Evolutionary conservation across 495 filamentous ascomycete species (phyloP), one percentile per base, ranked within the genome.

Genomic region (Evansstolkia leycettana): DNA sequence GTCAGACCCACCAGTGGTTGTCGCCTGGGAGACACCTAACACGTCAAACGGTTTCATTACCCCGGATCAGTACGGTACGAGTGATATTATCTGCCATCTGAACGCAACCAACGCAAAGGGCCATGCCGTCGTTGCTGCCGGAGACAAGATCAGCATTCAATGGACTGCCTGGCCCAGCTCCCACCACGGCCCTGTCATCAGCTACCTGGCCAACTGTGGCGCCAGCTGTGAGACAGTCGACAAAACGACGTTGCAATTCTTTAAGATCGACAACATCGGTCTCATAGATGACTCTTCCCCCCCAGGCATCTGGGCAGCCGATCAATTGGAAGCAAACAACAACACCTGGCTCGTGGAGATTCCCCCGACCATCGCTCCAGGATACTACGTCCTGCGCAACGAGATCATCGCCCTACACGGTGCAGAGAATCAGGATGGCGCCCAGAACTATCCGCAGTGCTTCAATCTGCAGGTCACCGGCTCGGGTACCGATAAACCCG

Each of bases 391-490:
- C 32, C 62, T 84, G n/a, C 75, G 80, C 12, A 74, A 81, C 50
- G 80, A 84, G 54, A 68, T 82, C 42, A 74, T 82, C 36, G 78
- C 76, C 2, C 68, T 82, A 1, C 78, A 82, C 59, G 52, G 60
- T 10, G 76, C 70, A 7, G 58, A 52, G 14, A 39, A 48, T 6
- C 42, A 42, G 2, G 60, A 70, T 43, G 77, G 76, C 30, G 76
- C 78, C 0, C 79, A 84, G 69, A 68, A 69, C 46, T 84, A 84
- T 43, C 77, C 77, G 3, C 64, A 77, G 41, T 84, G 80, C 64
- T 62, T 81, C 54, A 82, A 80, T 58, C 55, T 83, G 28, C 60
- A 70, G 39, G 55, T 85, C 39, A 70, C 68, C 2, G 76, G 80
- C 25, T 39, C 50, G 16, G 79, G 76, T 13, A 62, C 65, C 26